phyloP scores from a whole-genome alignment of 2,329 filamentous ascomycete genomes.

The Xylariaceae sp. region DNA sequence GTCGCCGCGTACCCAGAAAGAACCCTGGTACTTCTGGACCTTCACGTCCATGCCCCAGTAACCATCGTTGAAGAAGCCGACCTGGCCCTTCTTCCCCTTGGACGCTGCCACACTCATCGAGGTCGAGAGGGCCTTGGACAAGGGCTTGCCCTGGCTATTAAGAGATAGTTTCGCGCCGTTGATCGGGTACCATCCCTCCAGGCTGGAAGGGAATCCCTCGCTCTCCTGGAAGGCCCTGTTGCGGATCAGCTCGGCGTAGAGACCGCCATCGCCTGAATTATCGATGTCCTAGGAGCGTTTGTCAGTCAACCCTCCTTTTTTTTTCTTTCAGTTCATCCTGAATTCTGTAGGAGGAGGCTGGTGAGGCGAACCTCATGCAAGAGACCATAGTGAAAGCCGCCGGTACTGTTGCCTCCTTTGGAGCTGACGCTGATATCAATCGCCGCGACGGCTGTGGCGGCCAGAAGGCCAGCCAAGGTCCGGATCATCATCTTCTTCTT shows the following conservation, averaged over 20 bases:
- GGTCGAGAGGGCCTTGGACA: constrained; percentile 47
- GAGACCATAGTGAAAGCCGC: constrained; percentile 41
- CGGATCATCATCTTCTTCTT: constrained; percentile 20
- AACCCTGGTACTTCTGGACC: constrained; percentile 42
- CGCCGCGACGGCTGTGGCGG: constrained; percentile 23
- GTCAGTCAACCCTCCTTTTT: background rate
- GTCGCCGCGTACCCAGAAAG: constrained; percentile 47
- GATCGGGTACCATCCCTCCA: constrained; percentile 42
- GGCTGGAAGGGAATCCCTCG: constrained; percentile 36
- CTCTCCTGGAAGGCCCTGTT: constrained; percentile 65
- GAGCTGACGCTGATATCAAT: constrained; percentile 35
- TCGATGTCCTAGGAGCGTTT: constrained; percentile 51
- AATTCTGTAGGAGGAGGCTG: no score
- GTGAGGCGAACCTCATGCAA: constrained; percentile 37
- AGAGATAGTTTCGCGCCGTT: constrained; percentile 42
- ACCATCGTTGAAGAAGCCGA: constrained; percentile 48
- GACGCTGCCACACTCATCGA: constrained; percentile 42
- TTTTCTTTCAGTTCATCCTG: no score
- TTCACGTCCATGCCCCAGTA: constrained; percentile 54
- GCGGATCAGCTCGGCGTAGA: constrained; percentile 65
- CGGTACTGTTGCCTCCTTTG: constrained; percentile 38
- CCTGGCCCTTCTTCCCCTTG: constrained; percentile 25
- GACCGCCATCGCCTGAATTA: constrained; percentile 65
- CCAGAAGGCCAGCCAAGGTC: constrained; percentile 17
- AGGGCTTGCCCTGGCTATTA: constrained; percentile 39